phyloP scores from a whole-genome alignment of 768 basidiomycete genomes.

The Lactarius sanguifluus region DNA sequence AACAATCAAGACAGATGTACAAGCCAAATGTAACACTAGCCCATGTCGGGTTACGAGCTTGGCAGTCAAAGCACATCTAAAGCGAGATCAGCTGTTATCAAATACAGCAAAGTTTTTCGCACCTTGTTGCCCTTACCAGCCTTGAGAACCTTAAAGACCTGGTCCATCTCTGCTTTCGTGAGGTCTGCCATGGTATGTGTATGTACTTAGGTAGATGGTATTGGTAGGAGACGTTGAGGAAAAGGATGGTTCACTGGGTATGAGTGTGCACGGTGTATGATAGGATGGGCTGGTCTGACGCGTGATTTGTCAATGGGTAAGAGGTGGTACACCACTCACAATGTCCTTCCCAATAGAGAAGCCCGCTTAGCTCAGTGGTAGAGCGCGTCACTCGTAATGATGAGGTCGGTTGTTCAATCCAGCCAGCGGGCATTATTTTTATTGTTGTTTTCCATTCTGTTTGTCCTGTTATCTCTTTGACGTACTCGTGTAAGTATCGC shows the following conservation, averaged over 20 bases:
- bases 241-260: neutral
- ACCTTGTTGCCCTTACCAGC: constrained; percentile 90
- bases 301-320: neutral
- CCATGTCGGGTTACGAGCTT: constrained; percentile 96
- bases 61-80: constrained; percentile 92
- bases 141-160: constrained; percentile 79
- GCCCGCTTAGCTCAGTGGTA: constrained; percentile 37
- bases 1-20: constrained; percentile 98
- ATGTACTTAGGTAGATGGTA: neutral
- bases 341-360: fast-evolving
- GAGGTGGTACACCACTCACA: neutral
- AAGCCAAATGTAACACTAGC: constrained; percentile 94
- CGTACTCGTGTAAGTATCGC: neutral
- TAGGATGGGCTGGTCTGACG: neutral
- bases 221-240: neutral
- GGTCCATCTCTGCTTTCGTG: constrained; percentile 83
- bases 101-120: constrained; percentile 15
- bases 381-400: constrained; percentile 35
- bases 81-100: constrained; percentile 6
- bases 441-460: neutral
- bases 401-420: constrained; percentile 32
- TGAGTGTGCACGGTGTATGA: neutral
- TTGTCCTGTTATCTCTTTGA: neutral
- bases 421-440: constrained; percentile 30
- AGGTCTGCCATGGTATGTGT: constrained; percentile 59